phyloP scores from a whole-genome alignment of 192 early-diverging fungal genomes.

The Backusella luteola region DNA sequence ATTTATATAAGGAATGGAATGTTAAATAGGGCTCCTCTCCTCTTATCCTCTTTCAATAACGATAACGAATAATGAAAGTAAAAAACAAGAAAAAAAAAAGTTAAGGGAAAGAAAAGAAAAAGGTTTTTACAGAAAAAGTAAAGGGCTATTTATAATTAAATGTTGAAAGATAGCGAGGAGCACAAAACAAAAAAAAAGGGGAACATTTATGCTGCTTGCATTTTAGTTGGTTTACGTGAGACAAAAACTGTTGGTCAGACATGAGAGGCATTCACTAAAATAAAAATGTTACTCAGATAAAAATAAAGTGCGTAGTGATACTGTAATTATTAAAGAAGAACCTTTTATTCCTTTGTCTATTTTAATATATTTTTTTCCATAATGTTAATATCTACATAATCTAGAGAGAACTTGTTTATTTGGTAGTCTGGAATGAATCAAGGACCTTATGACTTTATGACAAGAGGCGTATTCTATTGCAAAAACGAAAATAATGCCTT shows the following conservation, averaged over 20 bases:
- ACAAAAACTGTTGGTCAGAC: neutral
- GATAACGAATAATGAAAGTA: neutral
- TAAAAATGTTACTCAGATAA: constrained; percentile 3
- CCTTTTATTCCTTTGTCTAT: neutral
- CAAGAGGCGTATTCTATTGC: neutral
- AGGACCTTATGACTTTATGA: neutral
- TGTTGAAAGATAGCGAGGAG: neutral
- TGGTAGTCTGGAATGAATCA: neutral
- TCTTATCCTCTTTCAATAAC: neutral
- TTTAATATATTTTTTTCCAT: neutral
- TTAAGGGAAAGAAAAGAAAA: neutral
- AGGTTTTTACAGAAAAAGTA: neutral
- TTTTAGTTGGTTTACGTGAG: neutral
- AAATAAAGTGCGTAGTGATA: neutral
- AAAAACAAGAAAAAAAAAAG: neutral
- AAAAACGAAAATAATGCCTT: neutral
- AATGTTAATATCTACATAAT: neutral
- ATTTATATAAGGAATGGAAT: neutral
- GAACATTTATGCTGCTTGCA: neutral
- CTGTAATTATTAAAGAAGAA: neutral
- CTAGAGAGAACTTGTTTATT: neutral
- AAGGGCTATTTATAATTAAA: neutral
- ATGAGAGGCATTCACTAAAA: neutral
- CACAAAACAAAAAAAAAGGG: neutral
- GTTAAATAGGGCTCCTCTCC: neutral